phyloP scores from a whole-genome alignment of 768 basidiomycete species.

The Tylopilus subfusipes region DNA sequence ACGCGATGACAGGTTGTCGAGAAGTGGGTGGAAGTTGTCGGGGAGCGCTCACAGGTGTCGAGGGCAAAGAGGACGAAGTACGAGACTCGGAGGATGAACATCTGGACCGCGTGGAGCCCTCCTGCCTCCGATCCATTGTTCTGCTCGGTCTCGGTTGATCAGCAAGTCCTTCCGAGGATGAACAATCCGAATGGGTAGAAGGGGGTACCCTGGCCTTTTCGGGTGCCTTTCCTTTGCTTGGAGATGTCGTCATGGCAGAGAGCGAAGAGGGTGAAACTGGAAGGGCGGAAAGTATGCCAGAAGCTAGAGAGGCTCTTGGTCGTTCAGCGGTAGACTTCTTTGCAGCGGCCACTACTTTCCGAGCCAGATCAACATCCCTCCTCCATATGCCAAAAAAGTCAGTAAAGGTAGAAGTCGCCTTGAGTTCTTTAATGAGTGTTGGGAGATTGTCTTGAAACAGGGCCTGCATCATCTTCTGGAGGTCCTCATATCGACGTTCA shows the following conservation, averaged over 20 bases:
- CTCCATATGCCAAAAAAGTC: conserved; percentile 83
- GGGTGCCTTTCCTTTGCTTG: conserved; percentile 13
- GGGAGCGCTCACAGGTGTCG: conserved; percentile 18
- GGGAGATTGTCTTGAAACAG: conserved; percentile 63
- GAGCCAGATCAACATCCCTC: conserved; percentile 59
- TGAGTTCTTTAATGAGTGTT: conserved; percentile 61
- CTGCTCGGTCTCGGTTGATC: conserved; percentile 6
- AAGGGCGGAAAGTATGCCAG: conserved; percentile 57
- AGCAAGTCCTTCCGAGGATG: conserved; percentile 25
- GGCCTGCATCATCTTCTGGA: conserved; percentile 54
- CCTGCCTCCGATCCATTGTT: conserved; percentile 2
- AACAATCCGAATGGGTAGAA: conserved; percentile 19
- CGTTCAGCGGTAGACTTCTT: conserved; percentile 21
- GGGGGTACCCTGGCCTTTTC: background rate
- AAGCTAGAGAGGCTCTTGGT: conserved; percentile 44
- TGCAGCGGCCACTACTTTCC: conserved; percentile 31
- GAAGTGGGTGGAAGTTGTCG: conserved; percentile 15
- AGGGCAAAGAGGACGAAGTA: conserved; percentile 25
- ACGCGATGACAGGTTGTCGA: conserved; percentile 21
- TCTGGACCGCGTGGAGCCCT: conserved; percentile 16
- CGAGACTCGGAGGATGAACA: conserved; percentile 23
- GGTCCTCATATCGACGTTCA: conserved; percentile 59
- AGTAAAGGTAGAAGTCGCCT: conserved; percentile 51
- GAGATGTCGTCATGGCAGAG: conserved; percentile 6
- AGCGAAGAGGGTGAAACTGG: conserved; percentile 33